phyloP scores from a whole-genome alignment of 805 yeast species.

The Kazachstania viticola region DNA sequence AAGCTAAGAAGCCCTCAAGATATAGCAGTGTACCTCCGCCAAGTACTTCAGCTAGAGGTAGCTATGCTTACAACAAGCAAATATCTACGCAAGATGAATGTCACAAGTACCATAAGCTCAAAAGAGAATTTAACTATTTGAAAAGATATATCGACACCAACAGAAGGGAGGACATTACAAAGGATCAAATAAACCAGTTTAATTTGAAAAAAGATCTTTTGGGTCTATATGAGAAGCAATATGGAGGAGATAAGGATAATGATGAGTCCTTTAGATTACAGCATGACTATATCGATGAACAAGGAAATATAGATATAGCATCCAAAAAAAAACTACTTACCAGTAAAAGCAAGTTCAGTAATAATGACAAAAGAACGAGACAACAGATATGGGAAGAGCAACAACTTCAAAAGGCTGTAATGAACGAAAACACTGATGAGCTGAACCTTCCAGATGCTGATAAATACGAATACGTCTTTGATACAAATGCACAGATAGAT shows the following conservation, averaged over 20 bases:
- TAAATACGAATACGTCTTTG: slow-evolving; percentile 67
- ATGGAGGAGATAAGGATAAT: slow-evolving; percentile 26
- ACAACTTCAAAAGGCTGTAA: slow-evolving; percentile 19
- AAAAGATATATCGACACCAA: slow-evolving; percentile 38
- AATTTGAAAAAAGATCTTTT: slow-evolving; percentile 39
- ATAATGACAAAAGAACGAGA: slow-evolving; percentile 20
- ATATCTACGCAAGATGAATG: slow-evolving; percentile 1
- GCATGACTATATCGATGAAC: slow-evolving; percentile 39
- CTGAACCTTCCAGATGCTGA: slow-evolving; percentile 22
- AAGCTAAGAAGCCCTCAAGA: too few species aligned
- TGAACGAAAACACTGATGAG: slow-evolving; percentile 14
- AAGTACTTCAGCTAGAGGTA: neutral
- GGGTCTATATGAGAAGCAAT: slow-evolving; percentile 31
- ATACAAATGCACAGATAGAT: slow-evolving; percentile 49
- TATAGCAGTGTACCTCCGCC: neutral
- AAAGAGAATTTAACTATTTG: slow-evolving; percentile 36
- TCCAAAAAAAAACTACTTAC: slow-evolving; percentile 12
- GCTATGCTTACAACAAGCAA: neutral
- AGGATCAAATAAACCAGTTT: slow-evolving; percentile 40
- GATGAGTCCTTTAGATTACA: slow-evolving; percentile 40
- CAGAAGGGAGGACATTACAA: slow-evolving; percentile 45
- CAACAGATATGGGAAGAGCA: slow-evolving; percentile 28
- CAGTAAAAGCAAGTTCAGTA: neutral
- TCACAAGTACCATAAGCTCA: slow-evolving; percentile 32
- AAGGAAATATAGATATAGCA: neutral